These are phyloP conservation scores for Spergularia azorica DNA, from an alignment of 179 eudicot genomes.

Conservation along the genomic window DNA sequence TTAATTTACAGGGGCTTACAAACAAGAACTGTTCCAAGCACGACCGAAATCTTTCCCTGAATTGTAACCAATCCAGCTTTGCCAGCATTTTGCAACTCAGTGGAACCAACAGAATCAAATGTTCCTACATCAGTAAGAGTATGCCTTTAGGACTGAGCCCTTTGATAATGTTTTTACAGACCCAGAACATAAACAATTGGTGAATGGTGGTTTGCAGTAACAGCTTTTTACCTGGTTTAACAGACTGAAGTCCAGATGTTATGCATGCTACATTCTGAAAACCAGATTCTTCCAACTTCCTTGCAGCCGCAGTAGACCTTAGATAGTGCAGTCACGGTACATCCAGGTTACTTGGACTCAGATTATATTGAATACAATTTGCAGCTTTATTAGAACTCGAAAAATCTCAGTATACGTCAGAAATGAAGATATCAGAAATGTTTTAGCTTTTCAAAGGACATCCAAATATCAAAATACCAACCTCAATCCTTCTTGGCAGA, in stretches of 20 bases:
- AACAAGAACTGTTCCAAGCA: slow-evolving; percentile 83
- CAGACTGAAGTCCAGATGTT: slow-evolving; percentile 90
- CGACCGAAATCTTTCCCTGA: slow-evolving; percentile 94
- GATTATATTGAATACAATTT: background rate
- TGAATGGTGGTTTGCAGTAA: background rate
- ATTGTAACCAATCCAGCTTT: slow-evolving; percentile 85
- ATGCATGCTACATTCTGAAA: slow-evolving; percentile 81
- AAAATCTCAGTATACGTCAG: too few species aligned
- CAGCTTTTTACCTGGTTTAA: slow-evolving; percentile 62
- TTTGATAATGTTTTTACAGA: background rate
- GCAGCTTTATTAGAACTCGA: background rate
- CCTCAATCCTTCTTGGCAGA: slow-evolving; percentile 98
- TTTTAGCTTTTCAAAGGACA: background rate
- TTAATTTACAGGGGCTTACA: slow-evolving; percentile 45
- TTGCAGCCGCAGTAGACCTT: slow-evolving; percentile 86
- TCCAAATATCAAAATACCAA: slow-evolving; percentile 25
- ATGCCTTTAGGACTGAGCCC: too few species aligned
- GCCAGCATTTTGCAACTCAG: slow-evolving; percentile 90
- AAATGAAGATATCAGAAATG: background rate
- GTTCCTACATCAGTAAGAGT: slow-evolving; percentile 46
- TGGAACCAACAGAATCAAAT: slow-evolving; percentile 82
- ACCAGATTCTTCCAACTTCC: slow-evolving; percentile 73
- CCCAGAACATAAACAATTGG: background rate
- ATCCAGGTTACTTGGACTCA: background rate
- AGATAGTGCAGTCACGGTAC: slow-evolving; percentile 10